Evolutionary conservation across 306 rosid species (phyloP), one percentile per base, ranked within the genome.

Genomic region (Castanea crenata): DNA sequence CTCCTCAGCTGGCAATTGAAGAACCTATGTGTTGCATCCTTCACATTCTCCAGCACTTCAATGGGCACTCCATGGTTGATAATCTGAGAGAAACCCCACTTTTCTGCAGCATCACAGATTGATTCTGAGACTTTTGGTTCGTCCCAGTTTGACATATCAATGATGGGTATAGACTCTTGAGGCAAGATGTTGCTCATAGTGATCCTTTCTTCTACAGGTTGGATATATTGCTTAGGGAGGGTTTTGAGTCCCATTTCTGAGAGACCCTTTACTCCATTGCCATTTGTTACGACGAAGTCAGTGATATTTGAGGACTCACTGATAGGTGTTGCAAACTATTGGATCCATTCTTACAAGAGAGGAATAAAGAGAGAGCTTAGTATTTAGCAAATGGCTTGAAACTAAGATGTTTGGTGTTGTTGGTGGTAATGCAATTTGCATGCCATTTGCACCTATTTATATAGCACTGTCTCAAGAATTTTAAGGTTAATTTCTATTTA

Each of bases 21-120:
- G 79, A 91, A 91, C 74, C 82, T 76, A 29, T 80, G 82, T 69
- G 91, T 86, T 49, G 93, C 90, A n/a, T 63, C 79, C 86, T 84
- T 67, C 12, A 86, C 90, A 20, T 65, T 69, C 12, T 86, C 79
- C 23, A 89, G 79, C 71, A 87, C 87, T 59, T 81, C 76, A 2
- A 76, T 9, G 15, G 93, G 89, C 25, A 91, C 86, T 7, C 93
- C 96, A 59, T 89, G 96, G 32, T 89, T 88, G 19, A 81, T 73
- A 11, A 91, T 38, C 55, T 88, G 96, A 58, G 89, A 91, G 81
- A 91, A 89, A 0, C 93, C 93, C 90, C 90, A 91, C 25, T 81
- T 87, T 76, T 86, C 87, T 31, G 96, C 93, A 2, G 92, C 96
- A 52, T 81, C 80, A 68, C 93, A 87, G 16, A 91, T 81, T 3